Base-by-base conservation (phyloP, 108 stramenopile genomes). In the Skeletonema menzelii region DNA sequence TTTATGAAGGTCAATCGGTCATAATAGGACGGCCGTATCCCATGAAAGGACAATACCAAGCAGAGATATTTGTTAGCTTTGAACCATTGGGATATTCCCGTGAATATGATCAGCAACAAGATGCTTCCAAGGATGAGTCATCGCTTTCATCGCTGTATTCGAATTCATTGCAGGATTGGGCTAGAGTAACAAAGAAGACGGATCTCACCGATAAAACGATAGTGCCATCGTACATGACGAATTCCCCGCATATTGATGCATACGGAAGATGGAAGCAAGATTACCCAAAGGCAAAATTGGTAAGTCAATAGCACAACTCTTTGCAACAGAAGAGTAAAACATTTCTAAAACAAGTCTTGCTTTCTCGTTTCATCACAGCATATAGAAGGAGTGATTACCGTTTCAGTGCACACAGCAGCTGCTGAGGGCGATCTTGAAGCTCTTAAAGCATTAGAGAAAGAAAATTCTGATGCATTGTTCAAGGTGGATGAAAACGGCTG, bases 21-120 rank as follows among this genome's bases (percentile, higher is more conserved):
- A 47, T 96, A 49, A 95, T 96, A 65, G 93, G 97, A 22, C 81
- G 96, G 22, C 96, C 96, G 11, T 93, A 92, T 53, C 85, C 95
- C 3, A 65, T 97, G 37, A 83, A 91, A 56, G 76, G 96, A 85
- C 26, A 69, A 65, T 93, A 69, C 46, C 89, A 84, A 67, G 92
- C 95, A 11, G 95, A 96, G 69, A 85, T 95, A 58, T 96, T 97
- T 67, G 83, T 97, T 28, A 94, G 95, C 70, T 90, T 82, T 76
- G 66, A 76, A 40, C 85, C 85, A 11, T 24, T 67, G 49, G 49
- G 49, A 1, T 53, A 53, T 53, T 22, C 49, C 10, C 49, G 49
- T 22, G 22, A 53, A 22, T 22, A 53, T 53, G 67, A 40, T 17
- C 68, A 60, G 1, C 19, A 20, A 1, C 19, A n/a, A 8, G 22